Conservation (phyloP, 805 yeast species). For the Yamadazyma olivae region DNA sequence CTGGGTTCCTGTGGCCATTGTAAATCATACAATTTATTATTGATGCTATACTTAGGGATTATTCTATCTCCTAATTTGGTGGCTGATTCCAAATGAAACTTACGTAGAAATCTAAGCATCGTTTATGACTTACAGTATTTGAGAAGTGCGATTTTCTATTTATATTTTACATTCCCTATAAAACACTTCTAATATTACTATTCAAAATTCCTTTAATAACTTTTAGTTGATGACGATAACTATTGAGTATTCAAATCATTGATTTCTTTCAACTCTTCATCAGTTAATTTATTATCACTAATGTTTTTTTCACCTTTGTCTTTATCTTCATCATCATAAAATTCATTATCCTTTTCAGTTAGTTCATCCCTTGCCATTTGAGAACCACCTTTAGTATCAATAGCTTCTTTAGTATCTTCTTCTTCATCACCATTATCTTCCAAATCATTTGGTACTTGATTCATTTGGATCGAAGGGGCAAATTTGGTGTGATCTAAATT, state of each 20-base stretch:
- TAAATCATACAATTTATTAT: slow-evolving; percentile 5
- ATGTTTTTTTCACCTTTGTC: slow-evolving; percentile 35
- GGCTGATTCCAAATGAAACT: slow-evolving; percentile 5
- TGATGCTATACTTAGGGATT: slow-evolving; percentile 7
- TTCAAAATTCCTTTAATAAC: neutral
- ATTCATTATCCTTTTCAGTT: slow-evolving; percentile 73
- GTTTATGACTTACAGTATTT: neutral
- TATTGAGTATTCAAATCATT: slow-evolving; percentile 26
- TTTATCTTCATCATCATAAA: slow-evolving; percentile 62
- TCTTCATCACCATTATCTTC: slow-evolving; percentile 85
- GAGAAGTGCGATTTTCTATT: neutral
- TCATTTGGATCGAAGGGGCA: slow-evolving; percentile 96
- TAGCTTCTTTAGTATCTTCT: slow-evolving; percentile 75
- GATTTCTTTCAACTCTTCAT: slow-evolving; percentile 36
- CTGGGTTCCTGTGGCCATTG: slow-evolving; percentile 33
- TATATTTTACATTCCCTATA: too few species aligned
- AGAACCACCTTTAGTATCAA: slow-evolving; percentile 90
- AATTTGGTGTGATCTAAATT: slow-evolving; percentile 87
- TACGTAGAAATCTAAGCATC: neutral
- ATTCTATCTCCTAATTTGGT: slow-evolving; percentile 5
- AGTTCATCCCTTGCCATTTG: slow-evolving; percentile 76
- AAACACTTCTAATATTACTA: neutral
- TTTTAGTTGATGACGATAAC: too few species aligned
- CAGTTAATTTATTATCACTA: slow-evolving; percentile 22
- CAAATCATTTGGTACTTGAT: slow-evolving; percentile 82